Conservation (phyloP, 345 rosid species). For the Trapa bicornis region DNA sequence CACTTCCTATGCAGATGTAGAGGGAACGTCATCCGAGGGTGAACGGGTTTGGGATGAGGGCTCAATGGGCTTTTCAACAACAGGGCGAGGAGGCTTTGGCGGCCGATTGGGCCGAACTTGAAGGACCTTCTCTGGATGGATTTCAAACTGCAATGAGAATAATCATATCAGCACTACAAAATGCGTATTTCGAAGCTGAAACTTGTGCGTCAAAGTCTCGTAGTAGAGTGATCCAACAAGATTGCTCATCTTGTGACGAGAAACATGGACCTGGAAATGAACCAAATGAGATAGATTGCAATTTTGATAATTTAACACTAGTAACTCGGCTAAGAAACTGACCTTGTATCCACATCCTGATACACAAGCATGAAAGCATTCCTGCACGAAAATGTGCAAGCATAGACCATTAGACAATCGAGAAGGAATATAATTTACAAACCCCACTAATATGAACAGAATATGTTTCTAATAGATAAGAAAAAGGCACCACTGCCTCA, state of each 20-base stretch:
- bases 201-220: not conserved
- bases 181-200: not conserved
- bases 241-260: no score
- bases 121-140: slow-evolving; percentile 31
- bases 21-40: slow-evolving; percentile 48
- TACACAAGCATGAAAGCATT: slow-evolving; percentile 80
- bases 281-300: not conserved
- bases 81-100: slow-evolving; percentile 35
- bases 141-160: slow-evolving; percentile 43
- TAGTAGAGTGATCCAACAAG: no score
- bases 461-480: not conserved
- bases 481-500: not conserved
- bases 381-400: slow-evolving; percentile 27
- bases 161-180: not conserved
- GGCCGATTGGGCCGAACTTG: slow-evolving; percentile 60
- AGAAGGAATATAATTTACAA: not conserved
- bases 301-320: no score
- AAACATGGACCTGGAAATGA: not conserved
- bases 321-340: slow-evolving; percentile 4
- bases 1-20: slow-evolving; percentile 56
- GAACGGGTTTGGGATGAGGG: slow-evolving; percentile 16
- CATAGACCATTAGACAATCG: not conserved
- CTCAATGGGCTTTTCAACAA: slow-evolving; percentile 20
- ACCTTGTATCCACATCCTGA: slow-evolving; percentile 95
- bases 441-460: no score